Evolutionary conservation across 176 grass and related monocot species (phyloP).

Genomic region (Avena atlantica): DNA sequence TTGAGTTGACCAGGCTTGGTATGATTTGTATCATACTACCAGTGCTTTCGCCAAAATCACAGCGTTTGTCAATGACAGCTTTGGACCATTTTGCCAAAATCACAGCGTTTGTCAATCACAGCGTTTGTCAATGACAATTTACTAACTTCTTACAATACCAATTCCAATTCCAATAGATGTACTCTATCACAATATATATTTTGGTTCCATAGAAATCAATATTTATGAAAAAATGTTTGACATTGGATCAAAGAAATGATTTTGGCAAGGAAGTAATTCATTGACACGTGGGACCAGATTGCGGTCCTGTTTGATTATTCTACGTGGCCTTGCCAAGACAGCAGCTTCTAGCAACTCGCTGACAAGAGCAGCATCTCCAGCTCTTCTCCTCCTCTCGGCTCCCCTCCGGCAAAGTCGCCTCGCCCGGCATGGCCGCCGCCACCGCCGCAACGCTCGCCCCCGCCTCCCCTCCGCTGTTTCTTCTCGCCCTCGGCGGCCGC

Average conservation of each 20-base stretch:
- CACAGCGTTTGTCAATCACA: not conserved
- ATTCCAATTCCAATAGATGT: no score
- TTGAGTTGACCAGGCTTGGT: not conserved
- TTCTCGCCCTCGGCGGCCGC: not conserved
- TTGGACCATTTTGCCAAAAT: not conserved
- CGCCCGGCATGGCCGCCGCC: conserved; percentile 49
- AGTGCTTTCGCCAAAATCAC: not conserved
- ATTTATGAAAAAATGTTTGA: no score
- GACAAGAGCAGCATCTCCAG: conserved; percentile 13
- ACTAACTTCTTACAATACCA: no score
- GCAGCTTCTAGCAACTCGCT: not conserved
- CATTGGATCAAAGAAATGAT: no score
- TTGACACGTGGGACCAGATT: no score
- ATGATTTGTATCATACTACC: not conserved
- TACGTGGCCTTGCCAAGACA: not conserved
- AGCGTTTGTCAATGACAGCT: not conserved
- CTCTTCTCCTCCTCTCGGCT: conserved; percentile 1
- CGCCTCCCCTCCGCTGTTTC: conserved; percentile 16
- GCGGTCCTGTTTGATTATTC: not conserved
- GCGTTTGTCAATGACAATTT: not conserved
- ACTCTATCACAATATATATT: no score
- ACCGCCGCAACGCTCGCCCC: conserved; percentile 26
- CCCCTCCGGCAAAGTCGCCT: not conserved
- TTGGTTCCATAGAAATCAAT: no score
- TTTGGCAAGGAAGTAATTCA: no score